These are phyloP conservation scores for Solanum virginianum DNA, from an alignment of 257 asterid species.

Conservation along the genomic window DNA sequence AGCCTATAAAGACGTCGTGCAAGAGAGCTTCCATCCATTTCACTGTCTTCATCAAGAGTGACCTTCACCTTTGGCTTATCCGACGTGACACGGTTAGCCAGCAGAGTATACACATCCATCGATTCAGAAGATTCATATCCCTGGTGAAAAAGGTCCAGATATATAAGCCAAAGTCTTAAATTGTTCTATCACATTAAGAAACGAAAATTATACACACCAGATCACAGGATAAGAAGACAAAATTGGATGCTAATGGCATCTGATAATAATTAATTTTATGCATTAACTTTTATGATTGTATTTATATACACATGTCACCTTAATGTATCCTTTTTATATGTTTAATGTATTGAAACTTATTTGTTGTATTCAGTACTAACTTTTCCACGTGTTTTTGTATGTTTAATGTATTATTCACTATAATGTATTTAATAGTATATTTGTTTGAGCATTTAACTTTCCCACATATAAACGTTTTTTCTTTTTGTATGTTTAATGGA, in stretches of 20 bases:
- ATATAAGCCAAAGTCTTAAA: neutral
- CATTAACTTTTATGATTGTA: no score
- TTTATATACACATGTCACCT: no score
- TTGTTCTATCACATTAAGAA: neutral
- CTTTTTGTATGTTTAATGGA: no score
- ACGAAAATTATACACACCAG: neutral
- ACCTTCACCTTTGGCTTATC: conserved; percentile 12
- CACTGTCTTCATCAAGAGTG: conserved; percentile 13
- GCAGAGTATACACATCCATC: conserved; percentile 34
- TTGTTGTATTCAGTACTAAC: no score
- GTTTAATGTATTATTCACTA: no score
- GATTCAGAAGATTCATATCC: conserved; percentile 47
- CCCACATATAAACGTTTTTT: no score
- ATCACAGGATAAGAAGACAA: neutral
- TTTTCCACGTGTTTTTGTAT: no score
- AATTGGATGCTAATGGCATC: neutral
- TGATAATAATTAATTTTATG: neutral
- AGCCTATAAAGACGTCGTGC: conserved; percentile 13
- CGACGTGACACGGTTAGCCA: conserved; percentile 16
- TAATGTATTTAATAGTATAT: no score
- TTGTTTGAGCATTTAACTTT: no score
- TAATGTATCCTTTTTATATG: no score
- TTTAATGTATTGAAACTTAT: no score
- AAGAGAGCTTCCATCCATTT: conserved; percentile 19
- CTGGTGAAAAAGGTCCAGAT: conserved; percentile 18